Conservation (phyloP, 768 basidiomycete species). For the Lactifluus hygrophoroides region DNA sequence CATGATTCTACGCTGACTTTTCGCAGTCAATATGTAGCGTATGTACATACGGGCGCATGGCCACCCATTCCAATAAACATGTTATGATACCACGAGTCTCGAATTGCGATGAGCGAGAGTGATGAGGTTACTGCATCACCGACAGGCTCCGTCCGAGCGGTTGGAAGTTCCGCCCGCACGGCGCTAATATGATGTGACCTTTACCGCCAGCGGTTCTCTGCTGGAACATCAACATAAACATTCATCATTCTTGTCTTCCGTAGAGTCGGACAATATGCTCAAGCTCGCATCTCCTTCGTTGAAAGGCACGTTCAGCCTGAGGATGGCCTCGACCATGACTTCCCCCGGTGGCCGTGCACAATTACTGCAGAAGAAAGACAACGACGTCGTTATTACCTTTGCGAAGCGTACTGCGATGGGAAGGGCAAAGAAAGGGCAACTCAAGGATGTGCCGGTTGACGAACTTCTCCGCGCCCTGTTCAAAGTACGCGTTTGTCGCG, state of each 20-base stretch:
- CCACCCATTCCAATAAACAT: not conserved
- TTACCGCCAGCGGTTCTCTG: too few species aligned
- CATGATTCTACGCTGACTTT: not conserved
- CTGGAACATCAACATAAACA: too few species aligned
- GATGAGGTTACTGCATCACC: not conserved
- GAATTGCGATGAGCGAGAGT: too few species aligned
- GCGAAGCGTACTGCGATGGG: conserved; percentile 88
- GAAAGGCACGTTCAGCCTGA: not conserved
- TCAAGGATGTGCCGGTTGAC: conserved; percentile 83
- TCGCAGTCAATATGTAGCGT: not conserved
- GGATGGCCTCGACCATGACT: conserved; percentile 24
- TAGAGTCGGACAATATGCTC: not conserved
- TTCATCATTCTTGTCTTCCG: not conserved
- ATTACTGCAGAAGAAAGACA: conserved; percentile 59
- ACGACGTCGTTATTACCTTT: conserved; percentile 87
- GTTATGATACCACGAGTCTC: not conserved
- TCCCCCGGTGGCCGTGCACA: conserved; percentile 34
- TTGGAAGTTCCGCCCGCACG: not conserved
- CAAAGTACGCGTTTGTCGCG: conserved; percentile 39
- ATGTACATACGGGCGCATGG: not conserved
- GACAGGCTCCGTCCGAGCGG: not conserved
- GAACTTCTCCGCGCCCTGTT: conserved; percentile 78
- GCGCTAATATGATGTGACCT: too few species aligned
- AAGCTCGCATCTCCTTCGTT: not conserved
- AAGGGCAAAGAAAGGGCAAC: conserved; percentile 81